phyloP scores from a whole-genome alignment of 2,329 filamentous ascomycete genomes.

The Xylariaceae sp. region DNA sequence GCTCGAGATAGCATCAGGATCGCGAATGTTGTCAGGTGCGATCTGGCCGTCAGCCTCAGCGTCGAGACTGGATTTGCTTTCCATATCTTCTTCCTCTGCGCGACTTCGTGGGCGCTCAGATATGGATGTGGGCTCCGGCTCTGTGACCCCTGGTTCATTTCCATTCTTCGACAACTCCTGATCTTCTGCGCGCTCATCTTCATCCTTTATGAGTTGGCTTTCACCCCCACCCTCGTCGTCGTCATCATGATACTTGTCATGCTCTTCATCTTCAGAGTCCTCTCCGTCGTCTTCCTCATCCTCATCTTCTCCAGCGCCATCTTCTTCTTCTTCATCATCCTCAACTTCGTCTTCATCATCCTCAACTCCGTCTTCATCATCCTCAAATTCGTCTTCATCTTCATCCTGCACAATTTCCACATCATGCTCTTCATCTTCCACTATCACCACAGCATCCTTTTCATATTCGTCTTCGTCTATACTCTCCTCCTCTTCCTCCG shows the following conservation, averaged over 20 bases:
- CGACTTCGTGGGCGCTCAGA: conserved; percentile 4
- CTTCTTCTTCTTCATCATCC: conserved; percentile 7
- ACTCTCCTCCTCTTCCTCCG: conserved; percentile 17
- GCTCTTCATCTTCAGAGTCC: conserved; percentile 16
- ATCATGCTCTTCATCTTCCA: conserved; percentile 15
- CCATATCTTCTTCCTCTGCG: conserved; percentile 8
- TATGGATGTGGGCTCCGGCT: not conserved
- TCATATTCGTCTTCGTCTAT: conserved; percentile 9
- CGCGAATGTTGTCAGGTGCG: not conserved
- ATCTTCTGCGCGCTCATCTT: not conserved
- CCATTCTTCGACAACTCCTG: not conserved
- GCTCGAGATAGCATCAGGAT: not conserved
- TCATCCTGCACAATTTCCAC: conserved; percentile 18
- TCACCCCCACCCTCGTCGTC: not conserved
- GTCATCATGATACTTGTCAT: not conserved
- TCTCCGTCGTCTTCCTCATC: conserved; percentile 13
- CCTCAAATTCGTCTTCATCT: conserved; percentile 9
- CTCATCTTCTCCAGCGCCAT: conserved; percentile 8
- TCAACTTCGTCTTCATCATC: conserved; percentile 11
- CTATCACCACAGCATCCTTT: not conserved
- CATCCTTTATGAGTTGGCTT: not conserved
- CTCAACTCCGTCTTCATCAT: conserved; percentile 19
- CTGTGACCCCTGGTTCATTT: conserved; percentile 7
- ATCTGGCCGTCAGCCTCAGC: not conserved
- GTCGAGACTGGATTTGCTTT: not conserved